Base-by-base conservation (phyloP, 148 eudicot species). In the Rhododendron molle region DNA sequence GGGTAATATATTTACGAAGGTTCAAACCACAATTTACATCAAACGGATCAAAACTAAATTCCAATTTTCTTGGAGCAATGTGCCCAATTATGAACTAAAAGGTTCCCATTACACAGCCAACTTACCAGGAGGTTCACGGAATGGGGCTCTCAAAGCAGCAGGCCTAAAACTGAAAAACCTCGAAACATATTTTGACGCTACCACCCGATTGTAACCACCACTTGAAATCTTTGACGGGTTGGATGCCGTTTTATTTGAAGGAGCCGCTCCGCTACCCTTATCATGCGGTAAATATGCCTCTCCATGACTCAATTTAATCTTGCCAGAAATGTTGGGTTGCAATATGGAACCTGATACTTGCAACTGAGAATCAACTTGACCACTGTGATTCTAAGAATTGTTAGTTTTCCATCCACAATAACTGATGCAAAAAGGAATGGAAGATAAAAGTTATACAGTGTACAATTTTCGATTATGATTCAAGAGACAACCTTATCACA, bases 231-330 rank as follows among this genome's bases (percentile, higher is more conserved):
- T 89, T 88, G 96, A 90, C 83, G 91, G 95, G 82, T 87, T 92
- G 77, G 96, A 90, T 50, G 92, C 90, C 54, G 93, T 91, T 85
- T 89, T 91, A 84, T 90, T 92, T 74, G 94, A 91, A 82, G 98
- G 91, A 88, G 94, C 95, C 90, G 93, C 92, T 90, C 99, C 96
- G 84, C 96, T 90, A 81, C 99, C 97, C 89, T 97, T 97, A 89
- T 97, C 99, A 88, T 97, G 99, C 30, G 98, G 99, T 49, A 97
- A 87, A 90, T 97, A 95, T 73, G 96, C 98, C 88, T 97, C 99
- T 72, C 99, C 99, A 81, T 91, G 96, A 90, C 99, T 94, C 84
- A 97, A 81, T 89, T 95, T 97, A 85, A 95, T 96, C 71, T 94
- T 94, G 69, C 99, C 99, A 78, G 99, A 97, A 77, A 97, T 93